phyloP scores from a whole-genome alignment of 768 basidiomycete genomes.

The Trametes meyenii region DNA sequence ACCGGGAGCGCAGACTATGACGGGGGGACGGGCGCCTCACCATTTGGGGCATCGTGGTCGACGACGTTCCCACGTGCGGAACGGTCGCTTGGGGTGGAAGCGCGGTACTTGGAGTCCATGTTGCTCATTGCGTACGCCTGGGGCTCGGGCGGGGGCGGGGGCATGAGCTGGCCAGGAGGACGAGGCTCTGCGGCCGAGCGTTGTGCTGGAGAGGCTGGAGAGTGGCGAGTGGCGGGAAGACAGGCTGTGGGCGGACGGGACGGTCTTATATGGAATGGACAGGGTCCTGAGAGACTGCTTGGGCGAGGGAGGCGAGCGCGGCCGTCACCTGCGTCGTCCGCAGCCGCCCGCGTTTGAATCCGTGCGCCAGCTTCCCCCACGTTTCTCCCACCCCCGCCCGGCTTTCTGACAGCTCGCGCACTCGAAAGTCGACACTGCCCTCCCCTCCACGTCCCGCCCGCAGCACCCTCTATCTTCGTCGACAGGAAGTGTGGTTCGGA shows the following conservation, averaged over 20 bases:
- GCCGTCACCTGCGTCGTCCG: not conserved
- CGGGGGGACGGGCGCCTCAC: constrained; percentile 40
- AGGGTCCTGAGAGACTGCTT: too few species aligned
- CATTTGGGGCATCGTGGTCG: constrained; percentile 63
- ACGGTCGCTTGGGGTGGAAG: constrained; percentile 38
- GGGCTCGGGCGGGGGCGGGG: not conserved
- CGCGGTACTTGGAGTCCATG: constrained; percentile 55
- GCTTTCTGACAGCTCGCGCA: not conserved
- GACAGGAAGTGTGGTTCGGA: too few species aligned
- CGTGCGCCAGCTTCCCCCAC: not conserved
- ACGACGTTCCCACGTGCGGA: constrained; percentile 64
- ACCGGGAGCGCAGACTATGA: not conserved
- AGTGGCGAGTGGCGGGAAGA: not conserved
- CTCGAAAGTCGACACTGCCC: too few species aligned
- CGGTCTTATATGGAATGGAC: not conserved
- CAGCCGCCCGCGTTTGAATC: not conserved
- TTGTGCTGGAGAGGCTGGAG: not conserved
- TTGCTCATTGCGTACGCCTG: constrained; percentile 19
- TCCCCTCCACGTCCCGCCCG: too few species aligned
- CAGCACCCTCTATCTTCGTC: too few species aligned
- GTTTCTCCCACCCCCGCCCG: constrained; percentile 1
- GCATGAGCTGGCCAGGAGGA: not conserved
- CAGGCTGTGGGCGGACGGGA: not conserved
- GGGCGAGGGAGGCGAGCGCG: not conserved
- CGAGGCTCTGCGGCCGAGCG: not conserved